Evolutionary conservation across 257 asterid species (phyloP).

Genomic region (Solanum bulbocastanum): DNA sequence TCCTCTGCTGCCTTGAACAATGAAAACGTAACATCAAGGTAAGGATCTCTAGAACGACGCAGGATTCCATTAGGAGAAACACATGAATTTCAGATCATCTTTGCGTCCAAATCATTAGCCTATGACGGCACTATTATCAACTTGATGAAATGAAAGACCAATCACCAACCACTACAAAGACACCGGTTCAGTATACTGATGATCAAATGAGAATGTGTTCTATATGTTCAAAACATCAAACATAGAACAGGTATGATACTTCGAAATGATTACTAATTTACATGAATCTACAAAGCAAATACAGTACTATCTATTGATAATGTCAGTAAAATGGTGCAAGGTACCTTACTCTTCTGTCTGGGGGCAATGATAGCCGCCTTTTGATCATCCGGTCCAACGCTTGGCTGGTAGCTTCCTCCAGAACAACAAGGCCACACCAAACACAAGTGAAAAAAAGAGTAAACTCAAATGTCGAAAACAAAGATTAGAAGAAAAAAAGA

Average conservation of each 20-base stretch:
- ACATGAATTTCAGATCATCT: not conserved
- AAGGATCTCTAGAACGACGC: not conserved
- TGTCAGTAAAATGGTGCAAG: not conserved
- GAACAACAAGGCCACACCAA: not conserved
- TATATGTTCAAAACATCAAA: not conserved
- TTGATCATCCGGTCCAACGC: not conserved
- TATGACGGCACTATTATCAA: not conserved
- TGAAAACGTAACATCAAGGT: not conserved
- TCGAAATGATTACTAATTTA: not conserved
- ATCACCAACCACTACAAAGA: not conserved
- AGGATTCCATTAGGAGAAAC: not conserved
- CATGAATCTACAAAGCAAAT: not conserved
- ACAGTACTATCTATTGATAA: not conserved
- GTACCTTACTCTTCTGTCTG: not conserved
- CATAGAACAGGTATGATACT: not conserved
- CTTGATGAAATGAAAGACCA: not conserved
- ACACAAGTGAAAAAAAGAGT: not conserved
- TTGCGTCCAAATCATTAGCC: not conserved
- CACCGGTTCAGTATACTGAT: not conserved
- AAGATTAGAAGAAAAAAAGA: not conserved
- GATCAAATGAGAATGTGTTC: not conserved
- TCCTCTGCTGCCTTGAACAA: not conserved
- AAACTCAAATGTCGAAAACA: not conserved
- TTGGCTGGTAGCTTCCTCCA: not conserved
- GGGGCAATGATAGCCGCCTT: not conserved